These are phyloP conservation scores for Paraurostyla sp. DNA, from an alignment of 73 alveolate genomes.

Conservation along the genomic window DNA sequence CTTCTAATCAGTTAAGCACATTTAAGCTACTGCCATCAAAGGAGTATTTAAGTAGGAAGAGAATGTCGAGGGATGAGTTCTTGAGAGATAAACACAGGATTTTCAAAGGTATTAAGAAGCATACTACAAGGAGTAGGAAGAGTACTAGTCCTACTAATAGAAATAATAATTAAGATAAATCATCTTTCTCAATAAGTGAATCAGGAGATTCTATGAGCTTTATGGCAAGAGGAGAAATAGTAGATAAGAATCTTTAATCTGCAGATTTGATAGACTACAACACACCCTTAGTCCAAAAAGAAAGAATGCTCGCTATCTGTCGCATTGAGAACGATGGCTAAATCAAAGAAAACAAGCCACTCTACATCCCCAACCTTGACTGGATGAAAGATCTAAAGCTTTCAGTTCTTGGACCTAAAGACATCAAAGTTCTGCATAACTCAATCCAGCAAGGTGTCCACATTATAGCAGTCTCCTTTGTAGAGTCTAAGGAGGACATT, in stretches of 20 bases:
- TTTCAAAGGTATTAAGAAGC: neutral
- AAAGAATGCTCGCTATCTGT: conserved; percentile 50
- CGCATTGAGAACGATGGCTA: conserved; percentile 74
- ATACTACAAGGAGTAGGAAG: neutral
- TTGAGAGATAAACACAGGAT: neutral
- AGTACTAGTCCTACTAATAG: neutral
- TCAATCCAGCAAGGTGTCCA: conserved; percentile 63
- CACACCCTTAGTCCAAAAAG: no score
- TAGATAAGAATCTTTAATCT: no score
- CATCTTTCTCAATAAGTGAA: neutral
- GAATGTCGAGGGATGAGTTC: conserved; percentile 35
- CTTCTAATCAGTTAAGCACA: neutral
- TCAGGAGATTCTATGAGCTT: no score
- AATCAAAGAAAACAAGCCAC: conserved; percentile 59
- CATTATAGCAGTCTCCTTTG: conserved; percentile 61
- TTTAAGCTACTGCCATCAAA: neutral
- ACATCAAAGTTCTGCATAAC: conserved; percentile 6
- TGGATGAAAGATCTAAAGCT: conserved; percentile 43
- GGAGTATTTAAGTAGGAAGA: neutral
- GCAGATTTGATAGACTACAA: no score
- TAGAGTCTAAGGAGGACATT: conserved; percentile 56
- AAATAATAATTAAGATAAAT: neutral
- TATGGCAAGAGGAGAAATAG: no score
- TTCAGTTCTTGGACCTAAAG: conserved; percentile 47
- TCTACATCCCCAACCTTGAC: conserved; percentile 64